A percentile compares a stretch with the other conserved stretches of the same genome.
phyloP scores from a whole-genome alignment of 2,329 filamentous ascomycete species.

The Achaetomium macrosporum region DNA sequence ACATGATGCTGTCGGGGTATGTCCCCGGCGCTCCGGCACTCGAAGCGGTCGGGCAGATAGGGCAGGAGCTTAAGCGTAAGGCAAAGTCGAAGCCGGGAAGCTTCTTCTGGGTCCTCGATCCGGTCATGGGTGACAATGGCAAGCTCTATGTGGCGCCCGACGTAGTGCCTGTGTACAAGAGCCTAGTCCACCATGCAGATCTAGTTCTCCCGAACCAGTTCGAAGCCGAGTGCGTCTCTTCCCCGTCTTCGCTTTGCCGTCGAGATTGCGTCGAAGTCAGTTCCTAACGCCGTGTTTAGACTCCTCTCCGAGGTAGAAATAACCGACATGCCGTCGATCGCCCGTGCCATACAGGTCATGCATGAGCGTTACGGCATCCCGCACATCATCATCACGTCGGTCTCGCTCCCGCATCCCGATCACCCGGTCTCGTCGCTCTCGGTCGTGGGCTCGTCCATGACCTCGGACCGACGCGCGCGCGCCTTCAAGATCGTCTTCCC shows the following conservation, averaged over 20 bases:
- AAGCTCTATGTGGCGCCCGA: conserved; percentile 86
- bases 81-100: conserved; percentile 57
- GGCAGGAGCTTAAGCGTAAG: conserved; percentile 67
- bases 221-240: conserved; percentile 74
- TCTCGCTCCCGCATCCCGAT: conserved; percentile 58
- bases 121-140: conserved; percentile 97
- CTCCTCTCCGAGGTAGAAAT: conserved; percentile 82
- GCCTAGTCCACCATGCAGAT: conserved; percentile 73
- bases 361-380: conserved; percentile 73
- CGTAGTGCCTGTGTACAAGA: conserved; percentile 85
- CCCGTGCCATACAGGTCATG: conserved; percentile 66
- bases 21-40: conserved; percentile 83
- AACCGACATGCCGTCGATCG: conserved; percentile 64
- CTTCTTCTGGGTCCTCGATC: conserved; percentile 97
- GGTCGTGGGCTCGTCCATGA: conserved; percentile 72
- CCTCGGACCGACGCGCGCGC: conserved; percentile 59
- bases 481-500: conserved; percentile 86
- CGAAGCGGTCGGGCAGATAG: conserved; percentile 77
- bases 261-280: too few relatives aligned
- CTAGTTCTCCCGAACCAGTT: conserved; percentile 95
- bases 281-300: conserved; percentile 41
- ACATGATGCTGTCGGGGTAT: conserved; percentile 93
- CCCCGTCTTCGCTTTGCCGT: background rate
- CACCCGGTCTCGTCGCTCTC: conserved; percentile 51
- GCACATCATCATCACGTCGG: conserved; percentile 88